These are phyloP conservation scores for Lunularia cruciata DNA, from an alignment of 225 moss, liverwort and hornwort genomes.

Conservation along the genomic window DNA sequence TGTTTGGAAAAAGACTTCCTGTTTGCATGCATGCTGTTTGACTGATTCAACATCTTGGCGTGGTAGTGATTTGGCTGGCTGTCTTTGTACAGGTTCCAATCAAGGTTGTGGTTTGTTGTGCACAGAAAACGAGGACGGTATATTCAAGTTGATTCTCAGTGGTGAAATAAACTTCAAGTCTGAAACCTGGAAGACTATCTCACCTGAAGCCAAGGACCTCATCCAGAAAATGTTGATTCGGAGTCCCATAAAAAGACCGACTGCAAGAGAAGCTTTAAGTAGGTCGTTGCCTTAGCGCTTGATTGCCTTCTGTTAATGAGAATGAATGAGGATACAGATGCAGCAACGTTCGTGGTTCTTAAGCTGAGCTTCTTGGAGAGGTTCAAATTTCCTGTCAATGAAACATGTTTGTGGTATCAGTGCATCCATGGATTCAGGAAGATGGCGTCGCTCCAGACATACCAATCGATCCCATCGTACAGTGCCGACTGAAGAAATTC, in stretches of 20 bases:
- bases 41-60: neutral
- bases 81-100: conserved; percentile 19
- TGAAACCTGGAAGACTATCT: conserved; percentile 38
- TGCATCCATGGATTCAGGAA: conserved; percentile 54
- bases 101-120: conserved; percentile 5
- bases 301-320: neutral
- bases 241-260: conserved; percentile 29
- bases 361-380: too few species aligned
- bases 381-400: too few species aligned
- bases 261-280: conserved; percentile 39
- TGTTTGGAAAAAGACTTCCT: neutral
- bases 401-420: conserved; percentile 21
- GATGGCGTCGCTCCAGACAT: conserved; percentile 51
- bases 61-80: conserved; percentile 1
- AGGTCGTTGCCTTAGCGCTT: neutral
- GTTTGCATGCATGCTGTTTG: too few species aligned
- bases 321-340: too few species aligned
- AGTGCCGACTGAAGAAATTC: conserved; percentile 49
- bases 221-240: conserved; percentile 42
- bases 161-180: conserved; percentile 33
- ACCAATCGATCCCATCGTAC: conserved; percentile 51
- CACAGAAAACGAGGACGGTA: conserved; percentile 41
- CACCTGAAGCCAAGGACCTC: conserved; percentile 32
- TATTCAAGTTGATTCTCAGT: conserved; percentile 31
- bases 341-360: too few species aligned